phyloP scores from a whole-genome alignment of 345 rosid genomes.

The Moricandia moricandioides region DNA sequence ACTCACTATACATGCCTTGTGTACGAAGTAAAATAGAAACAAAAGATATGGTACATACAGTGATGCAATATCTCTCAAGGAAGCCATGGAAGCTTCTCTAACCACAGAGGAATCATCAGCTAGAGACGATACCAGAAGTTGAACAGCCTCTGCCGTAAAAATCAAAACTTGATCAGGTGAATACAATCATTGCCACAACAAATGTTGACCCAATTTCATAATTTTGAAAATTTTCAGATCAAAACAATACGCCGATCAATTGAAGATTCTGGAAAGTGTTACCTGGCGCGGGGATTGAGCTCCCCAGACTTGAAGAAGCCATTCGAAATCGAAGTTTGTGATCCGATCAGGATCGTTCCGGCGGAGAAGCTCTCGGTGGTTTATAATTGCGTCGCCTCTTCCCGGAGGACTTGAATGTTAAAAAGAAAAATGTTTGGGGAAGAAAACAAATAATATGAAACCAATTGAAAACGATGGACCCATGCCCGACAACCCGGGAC shows the following conservation, averaged over 20 bases:
- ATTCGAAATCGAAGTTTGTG: conserved; percentile 37
- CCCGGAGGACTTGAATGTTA: conserved; percentile 31
- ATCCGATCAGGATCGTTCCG: conserved; percentile 15
- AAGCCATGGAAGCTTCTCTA: conserved; percentile 76
- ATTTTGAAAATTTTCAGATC: not conserved
- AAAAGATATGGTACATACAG: conserved; percentile 42
- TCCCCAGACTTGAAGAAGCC: conserved; percentile 80
- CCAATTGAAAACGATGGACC: conserved; percentile 33
- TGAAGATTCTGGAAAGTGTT: conserved; percentile 10
- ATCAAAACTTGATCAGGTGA: conserved; percentile 14
- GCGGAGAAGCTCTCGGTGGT: not conserved
- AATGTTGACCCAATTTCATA: conserved; percentile 26
- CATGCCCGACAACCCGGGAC: conserved; percentile 34
- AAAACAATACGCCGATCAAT: conserved; percentile 11
- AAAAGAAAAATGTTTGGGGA: conserved; percentile 30
- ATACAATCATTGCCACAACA: not conserved
- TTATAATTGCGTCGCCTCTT: conserved; percentile 23
- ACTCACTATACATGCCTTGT: not conserved
- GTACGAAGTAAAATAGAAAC: conserved; percentile 1
- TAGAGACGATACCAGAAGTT: conserved; percentile 73
- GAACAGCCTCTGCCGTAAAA: conserved; percentile 70
- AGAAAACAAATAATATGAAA: conserved; percentile 34
- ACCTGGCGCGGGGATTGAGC: conserved; percentile 75
- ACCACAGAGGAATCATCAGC: conserved; percentile 81
- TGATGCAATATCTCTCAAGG: conserved; percentile 71